phyloP scores from a whole-genome alignment of 1,284 basidiomycete species.

The Pseudozyma sp. region DNA sequence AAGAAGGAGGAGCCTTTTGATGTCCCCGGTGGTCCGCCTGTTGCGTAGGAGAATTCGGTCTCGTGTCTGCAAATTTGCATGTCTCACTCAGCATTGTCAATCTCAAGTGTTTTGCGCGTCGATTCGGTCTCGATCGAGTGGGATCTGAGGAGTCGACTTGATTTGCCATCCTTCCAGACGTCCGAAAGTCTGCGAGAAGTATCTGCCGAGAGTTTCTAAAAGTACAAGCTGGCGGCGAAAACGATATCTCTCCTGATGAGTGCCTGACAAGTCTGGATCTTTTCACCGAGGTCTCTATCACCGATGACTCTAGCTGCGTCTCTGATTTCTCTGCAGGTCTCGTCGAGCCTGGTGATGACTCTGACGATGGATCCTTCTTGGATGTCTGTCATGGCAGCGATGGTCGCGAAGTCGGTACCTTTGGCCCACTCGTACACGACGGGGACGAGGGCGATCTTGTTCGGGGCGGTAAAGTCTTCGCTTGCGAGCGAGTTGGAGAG shows the following conservation, averaged over 20 bases:
- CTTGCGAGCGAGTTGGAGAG: conserved; percentile 75
- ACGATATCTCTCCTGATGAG: conserved; percentile 75
- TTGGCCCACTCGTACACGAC: conserved; percentile 99
- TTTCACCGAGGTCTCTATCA: conserved; percentile 92
- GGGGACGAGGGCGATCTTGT: conserved; percentile 79
- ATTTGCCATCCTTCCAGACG: too few relatives aligned
- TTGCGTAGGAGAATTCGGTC: conserved; percentile 14
- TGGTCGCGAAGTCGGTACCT: conserved; percentile 97
- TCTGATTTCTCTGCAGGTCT: conserved; percentile 94
- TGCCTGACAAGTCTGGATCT: conserved; percentile 95
- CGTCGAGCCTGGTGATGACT: conserved; percentile 93
- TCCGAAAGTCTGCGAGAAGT: too few relatives aligned
- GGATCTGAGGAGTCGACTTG: too few relatives aligned
- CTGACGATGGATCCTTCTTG: conserved; percentile 97
- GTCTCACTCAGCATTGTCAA: too few relatives aligned
- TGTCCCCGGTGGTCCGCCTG: conserved; percentile 31
- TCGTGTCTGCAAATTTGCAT: neutral
- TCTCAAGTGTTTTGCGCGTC: too few relatives aligned
- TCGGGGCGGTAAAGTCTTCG: conserved; percentile 53
- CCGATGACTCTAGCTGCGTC: conserved; percentile 98
- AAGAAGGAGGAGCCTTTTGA: conserved; percentile 22
- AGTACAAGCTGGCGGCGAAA: conserved; percentile 65
- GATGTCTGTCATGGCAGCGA: conserved; percentile 91
- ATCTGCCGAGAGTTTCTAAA: conserved; percentile 23
- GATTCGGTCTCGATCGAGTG: too few relatives aligned